Evolutionary conservation across 805 yeast species (phyloP).

Genomic region (Debaryomyces prosopidis): DNA sequence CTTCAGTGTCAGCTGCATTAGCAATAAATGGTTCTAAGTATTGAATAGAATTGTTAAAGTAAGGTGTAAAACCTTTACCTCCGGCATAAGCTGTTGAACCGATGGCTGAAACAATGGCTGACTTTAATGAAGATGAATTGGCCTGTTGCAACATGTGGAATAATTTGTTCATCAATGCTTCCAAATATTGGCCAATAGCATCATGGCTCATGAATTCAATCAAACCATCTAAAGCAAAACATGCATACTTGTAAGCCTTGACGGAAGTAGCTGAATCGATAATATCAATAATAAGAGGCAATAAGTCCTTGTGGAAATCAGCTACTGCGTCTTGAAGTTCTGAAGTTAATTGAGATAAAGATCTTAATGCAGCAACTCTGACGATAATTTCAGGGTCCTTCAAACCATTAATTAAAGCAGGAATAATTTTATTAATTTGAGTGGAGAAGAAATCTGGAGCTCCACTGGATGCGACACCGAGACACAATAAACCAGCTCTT

Average conservation of each 20-base stretch:
- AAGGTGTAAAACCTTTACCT: conserved; percentile 85
- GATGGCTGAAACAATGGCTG: conserved; percentile 89
- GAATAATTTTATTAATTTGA: conserved; percentile 72
- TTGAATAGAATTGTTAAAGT: conserved; percentile 77
- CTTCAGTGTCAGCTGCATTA: conserved; percentile 66
- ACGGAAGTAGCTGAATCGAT: conserved; percentile 84
- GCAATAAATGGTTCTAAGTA: conserved; percentile 80
- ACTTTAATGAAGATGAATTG: conserved; percentile 68
- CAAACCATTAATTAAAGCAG: conserved; percentile 72
- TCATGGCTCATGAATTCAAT: conserved; percentile 90
- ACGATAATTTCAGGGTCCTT: conserved; percentile 75
- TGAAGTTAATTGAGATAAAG: conserved; percentile 73
- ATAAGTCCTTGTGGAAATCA: conserved; percentile 74
- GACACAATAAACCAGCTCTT: conserved; percentile 81
- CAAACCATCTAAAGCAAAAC: conserved; percentile 86
- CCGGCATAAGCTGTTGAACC: conserved; percentile 97
- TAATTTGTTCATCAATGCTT: conserved; percentile 86
- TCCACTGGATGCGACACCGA: conserved; percentile 85
- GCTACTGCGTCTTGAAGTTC: conserved; percentile 87
- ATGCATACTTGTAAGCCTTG: conserved; percentile 85
- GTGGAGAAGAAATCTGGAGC: conserved; percentile 89
- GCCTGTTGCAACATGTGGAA: conserved; percentile 80
- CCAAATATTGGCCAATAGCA: conserved; percentile 77
- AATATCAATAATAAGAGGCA: conserved; percentile 84
- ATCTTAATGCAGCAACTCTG: conserved; percentile 80